These are phyloP conservation scores for Zygosaccharomyces bailii DNA, from an alignment of 805 yeast species.

Conservation along the genomic window DNA sequence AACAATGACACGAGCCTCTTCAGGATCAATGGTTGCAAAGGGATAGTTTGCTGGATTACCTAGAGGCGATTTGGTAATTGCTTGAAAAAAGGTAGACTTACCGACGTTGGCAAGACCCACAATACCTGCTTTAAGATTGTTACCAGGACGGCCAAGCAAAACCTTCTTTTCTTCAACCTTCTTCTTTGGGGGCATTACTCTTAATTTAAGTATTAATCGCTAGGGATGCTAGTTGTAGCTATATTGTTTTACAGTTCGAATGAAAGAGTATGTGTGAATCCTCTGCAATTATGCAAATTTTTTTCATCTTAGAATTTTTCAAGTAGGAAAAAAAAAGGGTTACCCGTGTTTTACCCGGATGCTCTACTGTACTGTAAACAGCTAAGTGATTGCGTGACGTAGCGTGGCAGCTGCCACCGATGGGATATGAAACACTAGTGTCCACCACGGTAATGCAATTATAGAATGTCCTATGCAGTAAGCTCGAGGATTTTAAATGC, in stretches of 20 bases:
- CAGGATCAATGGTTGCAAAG: slow-evolving; percentile 91
- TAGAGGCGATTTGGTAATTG: slow-evolving; percentile 85
- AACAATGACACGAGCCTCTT: slow-evolving; percentile 93
- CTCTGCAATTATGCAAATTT: slow-evolving; percentile 4
- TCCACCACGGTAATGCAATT: no score
- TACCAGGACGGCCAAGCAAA: slow-evolving; percentile 80
- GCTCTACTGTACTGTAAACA: no score
- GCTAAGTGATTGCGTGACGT: no score
- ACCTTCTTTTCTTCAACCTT: slow-evolving; percentile 56
- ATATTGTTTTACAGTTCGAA: not conserved
- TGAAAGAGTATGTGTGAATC: slow-evolving; percentile 3
- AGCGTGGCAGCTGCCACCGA: no score
- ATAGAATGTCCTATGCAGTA: no score
- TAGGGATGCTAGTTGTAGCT: not conserved
- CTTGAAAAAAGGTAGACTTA: slow-evolving; percentile 96
- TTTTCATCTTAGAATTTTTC: slow-evolving; percentile 1
- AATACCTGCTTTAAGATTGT: slow-evolving; percentile 75
- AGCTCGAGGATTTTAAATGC: no score
- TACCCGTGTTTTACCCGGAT: no score
- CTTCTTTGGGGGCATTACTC: slow-evolving; percentile 40
- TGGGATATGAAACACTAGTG: no score
- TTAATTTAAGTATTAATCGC: not conserved
- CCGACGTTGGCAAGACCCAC: slow-evolving; percentile 96
- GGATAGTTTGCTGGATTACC: slow-evolving; percentile 99
- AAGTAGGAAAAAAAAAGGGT: not conserved